phyloP scores from a whole-genome alignment of 495 filamentous ascomycete species.

The Xylaria longipes region DNA sequence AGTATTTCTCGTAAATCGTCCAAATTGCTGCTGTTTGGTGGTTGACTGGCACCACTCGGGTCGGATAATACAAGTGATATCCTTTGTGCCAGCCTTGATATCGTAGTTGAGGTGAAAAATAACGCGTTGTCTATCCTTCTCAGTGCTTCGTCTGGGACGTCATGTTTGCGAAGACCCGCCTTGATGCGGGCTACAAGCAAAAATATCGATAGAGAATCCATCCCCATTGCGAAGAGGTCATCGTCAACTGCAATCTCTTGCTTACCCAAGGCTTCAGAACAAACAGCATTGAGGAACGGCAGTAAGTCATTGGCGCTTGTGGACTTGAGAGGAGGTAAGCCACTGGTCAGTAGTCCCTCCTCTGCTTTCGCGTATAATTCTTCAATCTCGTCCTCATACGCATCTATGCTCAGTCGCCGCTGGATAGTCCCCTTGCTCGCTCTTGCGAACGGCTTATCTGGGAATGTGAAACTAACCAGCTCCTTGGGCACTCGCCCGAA shows the following conservation, averaged over 20 bases:
- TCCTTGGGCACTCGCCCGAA: slow-evolving; percentile 19
- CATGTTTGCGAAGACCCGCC: slow-evolving; percentile 19
- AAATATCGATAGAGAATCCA: slow-evolving; percentile 22
- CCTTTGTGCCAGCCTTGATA: slow-evolving; percentile 12
- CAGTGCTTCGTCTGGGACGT: not conserved
- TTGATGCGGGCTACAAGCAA: slow-evolving; percentile 20
- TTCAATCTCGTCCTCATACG: slow-evolving; percentile 20
- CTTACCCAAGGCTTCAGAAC: not conserved
- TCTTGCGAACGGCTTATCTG: slow-evolving; percentile 21
- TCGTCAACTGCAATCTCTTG: slow-evolving; percentile 5
- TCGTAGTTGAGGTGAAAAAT: slow-evolving; percentile 17
- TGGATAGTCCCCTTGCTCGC: slow-evolving; percentile 24
- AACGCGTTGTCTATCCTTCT: slow-evolving; percentile 8
- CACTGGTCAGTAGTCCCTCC: slow-evolving; percentile 14
- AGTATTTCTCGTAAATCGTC: slow-evolving; percentile 9
- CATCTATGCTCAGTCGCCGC: slow-evolving; percentile 13
- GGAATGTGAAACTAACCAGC: slow-evolving; percentile 15
- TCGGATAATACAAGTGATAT: slow-evolving; percentile 10
- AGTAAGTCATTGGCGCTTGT: not conserved
- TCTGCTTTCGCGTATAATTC: slow-evolving; percentile 18
- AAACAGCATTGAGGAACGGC: slow-evolving; percentile 10
- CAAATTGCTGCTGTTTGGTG: not conserved
- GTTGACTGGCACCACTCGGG: not conserved
- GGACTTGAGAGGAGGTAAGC: slow-evolving; percentile 15
- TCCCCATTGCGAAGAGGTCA: slow-evolving; percentile 19